phyloP scores from a whole-genome alignment of 257 asterid species.

The Nicotiana tabacum region DNA sequence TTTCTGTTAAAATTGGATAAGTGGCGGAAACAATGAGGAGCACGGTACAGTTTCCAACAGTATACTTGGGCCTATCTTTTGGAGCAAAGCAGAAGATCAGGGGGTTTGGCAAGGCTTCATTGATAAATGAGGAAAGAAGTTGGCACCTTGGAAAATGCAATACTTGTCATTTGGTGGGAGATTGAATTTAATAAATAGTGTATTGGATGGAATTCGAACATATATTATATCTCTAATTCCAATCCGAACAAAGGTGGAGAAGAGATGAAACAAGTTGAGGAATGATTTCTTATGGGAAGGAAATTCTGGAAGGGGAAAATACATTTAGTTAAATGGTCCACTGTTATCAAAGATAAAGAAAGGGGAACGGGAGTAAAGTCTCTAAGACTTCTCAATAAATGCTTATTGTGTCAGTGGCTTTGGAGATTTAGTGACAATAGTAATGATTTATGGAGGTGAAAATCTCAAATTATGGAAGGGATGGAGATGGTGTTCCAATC shows the following conservation, averaged over 20 bases:
- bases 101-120: no score
- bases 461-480: neutral
- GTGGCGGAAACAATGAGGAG: no score
- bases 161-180: neutral
- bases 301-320: neutral
- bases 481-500: neutral
- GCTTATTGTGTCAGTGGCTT: neutral
- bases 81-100: no score
- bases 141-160: neutral
- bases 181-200: neutral
- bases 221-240: neutral
- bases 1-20: no score
- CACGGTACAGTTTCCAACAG: no score
- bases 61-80: no score
- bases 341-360: constrained; percentile 3
- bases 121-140: neutral
- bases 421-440: neutral
- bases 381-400: neutral
- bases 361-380: neutral
- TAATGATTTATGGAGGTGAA: neutral
- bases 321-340: neutral
- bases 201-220: neutral
- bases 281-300: neutral
- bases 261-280: neutral
- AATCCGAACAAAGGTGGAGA: neutral